These are phyloP conservation scores for Hemileccinum impolitum DNA, from an alignment of 768 basidiomycete genomes.

Conservation along the genomic window DNA sequence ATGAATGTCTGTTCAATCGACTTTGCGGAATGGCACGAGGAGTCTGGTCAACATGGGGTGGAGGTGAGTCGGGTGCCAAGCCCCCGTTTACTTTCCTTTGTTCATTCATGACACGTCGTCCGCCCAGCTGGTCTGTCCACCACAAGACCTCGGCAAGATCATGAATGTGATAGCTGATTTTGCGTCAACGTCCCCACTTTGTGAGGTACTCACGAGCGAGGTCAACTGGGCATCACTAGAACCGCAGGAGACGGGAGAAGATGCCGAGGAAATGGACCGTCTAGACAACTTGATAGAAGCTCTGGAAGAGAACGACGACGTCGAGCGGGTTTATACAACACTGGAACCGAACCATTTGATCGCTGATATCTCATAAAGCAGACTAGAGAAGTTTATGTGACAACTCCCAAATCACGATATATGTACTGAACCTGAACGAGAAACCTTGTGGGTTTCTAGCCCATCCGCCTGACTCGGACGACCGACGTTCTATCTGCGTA, in stretches of 20 bases:
- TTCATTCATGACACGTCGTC: not conserved
- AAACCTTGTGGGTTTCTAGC: no score
- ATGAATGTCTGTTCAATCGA: conserved; percentile 43
- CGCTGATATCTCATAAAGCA: conserved; percentile 19
- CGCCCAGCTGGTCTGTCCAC: conserved; percentile 44
- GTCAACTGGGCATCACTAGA: conserved; percentile 54
- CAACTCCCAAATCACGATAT: not conserved
- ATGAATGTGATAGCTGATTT: conserved; percentile 32
- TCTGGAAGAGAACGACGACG: conserved; percentile 57
- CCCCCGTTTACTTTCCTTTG: not conserved
- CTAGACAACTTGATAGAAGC: conserved; percentile 47
- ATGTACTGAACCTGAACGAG: not conserved
- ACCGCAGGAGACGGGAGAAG: conserved; percentile 34
- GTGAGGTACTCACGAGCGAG: conserved; percentile 46
- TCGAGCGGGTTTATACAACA: conserved; percentile 57
- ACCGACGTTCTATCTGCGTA: not conserved
- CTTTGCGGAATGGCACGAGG: conserved; percentile 38
- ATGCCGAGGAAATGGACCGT: conserved; percentile 32
- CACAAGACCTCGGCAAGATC: conserved; percentile 37
- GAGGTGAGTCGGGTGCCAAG: conserved; percentile 27
- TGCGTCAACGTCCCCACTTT: conserved; percentile 24
- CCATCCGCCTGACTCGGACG: not conserved
- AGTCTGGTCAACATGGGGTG: conserved; percentile 30
- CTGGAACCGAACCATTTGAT: conserved; percentile 33
- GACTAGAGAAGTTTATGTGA: not conserved